These are phyloP conservation scores for Colletotrichum graminicola DNA, from an alignment of 2,329 filamentous ascomycete species.

Conservation along the genomic window DNA sequence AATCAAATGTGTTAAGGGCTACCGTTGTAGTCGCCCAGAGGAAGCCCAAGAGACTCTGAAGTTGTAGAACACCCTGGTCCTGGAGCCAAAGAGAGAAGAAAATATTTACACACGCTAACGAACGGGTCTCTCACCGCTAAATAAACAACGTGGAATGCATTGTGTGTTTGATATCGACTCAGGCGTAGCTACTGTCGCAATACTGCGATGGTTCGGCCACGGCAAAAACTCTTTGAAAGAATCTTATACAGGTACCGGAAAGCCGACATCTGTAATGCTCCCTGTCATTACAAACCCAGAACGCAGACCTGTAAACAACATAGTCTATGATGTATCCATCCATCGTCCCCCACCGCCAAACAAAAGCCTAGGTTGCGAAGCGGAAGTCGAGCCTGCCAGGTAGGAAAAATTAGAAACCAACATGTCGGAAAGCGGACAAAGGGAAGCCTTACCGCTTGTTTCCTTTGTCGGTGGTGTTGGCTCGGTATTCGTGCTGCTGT, in stretches of 20 bases:
- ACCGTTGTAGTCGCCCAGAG: slow-evolving; percentile 51
- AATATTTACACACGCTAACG: not conserved
- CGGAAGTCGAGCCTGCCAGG: slow-evolving; percentile 34
- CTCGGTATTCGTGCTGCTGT: slow-evolving; percentile 57
- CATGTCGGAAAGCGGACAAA: fast-evolving
- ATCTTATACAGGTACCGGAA: not conserved
- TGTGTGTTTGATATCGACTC: no score
- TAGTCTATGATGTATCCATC: not conserved
- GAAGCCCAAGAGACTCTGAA: slow-evolving; percentile 2
- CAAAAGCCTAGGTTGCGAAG: slow-evolving; percentile 23
- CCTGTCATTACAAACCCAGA: fast-evolving
- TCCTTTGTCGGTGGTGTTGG: slow-evolving; percentile 58
- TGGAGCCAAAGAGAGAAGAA: no score
- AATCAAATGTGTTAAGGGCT: slow-evolving; percentile 51
- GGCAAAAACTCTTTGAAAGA: not conserved
- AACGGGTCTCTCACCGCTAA: not conserved
- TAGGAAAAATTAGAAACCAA: not conserved
- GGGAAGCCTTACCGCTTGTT: slow-evolving; percentile 55
- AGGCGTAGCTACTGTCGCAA: not conserved
- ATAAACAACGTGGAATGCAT: not conserved
- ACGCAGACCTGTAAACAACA: not conserved
- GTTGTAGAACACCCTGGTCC: not conserved
- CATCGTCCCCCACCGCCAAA: no score
- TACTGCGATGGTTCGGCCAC: not conserved
- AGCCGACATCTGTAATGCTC: not conserved